Conservation (phyloP, 139 green algal genomes). For the Zygnema circumcarinatum region DNA sequence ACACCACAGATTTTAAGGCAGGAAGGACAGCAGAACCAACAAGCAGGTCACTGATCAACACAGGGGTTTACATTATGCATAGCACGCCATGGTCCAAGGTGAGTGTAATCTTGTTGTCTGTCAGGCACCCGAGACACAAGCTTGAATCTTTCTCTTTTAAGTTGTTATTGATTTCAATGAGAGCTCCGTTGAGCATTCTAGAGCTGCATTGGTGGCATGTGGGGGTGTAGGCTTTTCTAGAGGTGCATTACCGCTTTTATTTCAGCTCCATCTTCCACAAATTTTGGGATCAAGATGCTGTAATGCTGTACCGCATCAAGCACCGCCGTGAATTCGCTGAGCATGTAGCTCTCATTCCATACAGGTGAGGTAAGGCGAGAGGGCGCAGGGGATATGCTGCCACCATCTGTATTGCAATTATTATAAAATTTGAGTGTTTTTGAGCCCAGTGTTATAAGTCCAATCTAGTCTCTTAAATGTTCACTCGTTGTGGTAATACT, state of each 20-base stretch:
- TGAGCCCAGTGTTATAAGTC: not conserved
- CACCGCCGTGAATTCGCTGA: constrained; percentile 38
- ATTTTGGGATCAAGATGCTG: constrained; percentile 42
- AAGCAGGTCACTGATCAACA: constrained; percentile 39
- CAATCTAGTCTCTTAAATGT: too few relatives aligned
- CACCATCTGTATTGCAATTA: not conserved
- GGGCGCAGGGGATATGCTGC: too few relatives aligned
- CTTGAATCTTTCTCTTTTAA: not conserved
- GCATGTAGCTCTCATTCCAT: constrained; percentile 48
- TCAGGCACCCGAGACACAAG: not conserved
- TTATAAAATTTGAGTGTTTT: not conserved
- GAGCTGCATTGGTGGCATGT: too few relatives aligned
- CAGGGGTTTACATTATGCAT: constrained; percentile 46
- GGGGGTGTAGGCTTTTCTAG: constrained; percentile 37
- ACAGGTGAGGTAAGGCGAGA: constrained; percentile 25
- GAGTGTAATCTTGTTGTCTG: not conserved
- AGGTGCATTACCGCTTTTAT: constrained; percentile 26
- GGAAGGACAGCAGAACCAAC: constrained; percentile 20
- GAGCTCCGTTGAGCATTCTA: too few relatives aligned
- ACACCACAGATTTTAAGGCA: constrained; percentile 34
- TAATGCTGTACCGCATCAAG: constrained; percentile 54
- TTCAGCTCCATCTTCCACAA: constrained; percentile 29
- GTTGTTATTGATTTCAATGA: too few relatives aligned
- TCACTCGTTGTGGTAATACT: too few relatives aligned
- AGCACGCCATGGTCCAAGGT: constrained; percentile 53